phyloP scores from a whole-genome alignment of 2,329 filamentous ascomycete species.

The Colletotrichum falcatum region DNA sequence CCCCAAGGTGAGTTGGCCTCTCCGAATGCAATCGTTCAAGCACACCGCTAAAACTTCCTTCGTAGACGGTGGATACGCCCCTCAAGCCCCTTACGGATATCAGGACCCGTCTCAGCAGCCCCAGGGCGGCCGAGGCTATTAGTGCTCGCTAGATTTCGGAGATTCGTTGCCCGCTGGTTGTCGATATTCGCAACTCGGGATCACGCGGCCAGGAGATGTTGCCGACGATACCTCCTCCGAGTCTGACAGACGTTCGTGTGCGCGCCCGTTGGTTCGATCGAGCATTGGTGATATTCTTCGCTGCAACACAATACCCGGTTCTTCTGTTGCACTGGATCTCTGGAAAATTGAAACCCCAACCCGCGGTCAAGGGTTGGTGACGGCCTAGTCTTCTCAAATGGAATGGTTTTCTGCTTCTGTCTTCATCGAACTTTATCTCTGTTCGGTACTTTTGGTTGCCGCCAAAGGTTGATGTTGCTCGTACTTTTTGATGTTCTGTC shows the following conservation, averaged over 20 bases:
- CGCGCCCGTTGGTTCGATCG: conserved; percentile 44
- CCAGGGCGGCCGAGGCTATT: conserved; percentile 56
- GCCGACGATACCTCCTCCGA: conserved; percentile 41
- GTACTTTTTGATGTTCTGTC: conserved; percentile 25
- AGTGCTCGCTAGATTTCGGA: conserved; percentile 43
- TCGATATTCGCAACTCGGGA: conserved; percentile 34
- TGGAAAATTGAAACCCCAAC: conserved; percentile 41
- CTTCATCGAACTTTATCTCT: conserved; percentile 35
- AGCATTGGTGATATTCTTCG: conserved; percentile 42
- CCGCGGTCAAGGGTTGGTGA: conserved; percentile 40
- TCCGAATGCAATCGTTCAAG: background rate
- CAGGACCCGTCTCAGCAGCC: conserved; percentile 56
- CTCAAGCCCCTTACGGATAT: conserved; percentile 56
- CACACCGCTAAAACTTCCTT: conserved; percentile 1
- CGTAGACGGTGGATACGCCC: conserved; percentile 29
- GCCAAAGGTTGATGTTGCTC: conserved; percentile 5
- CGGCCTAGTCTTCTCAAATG: conserved; percentile 40
- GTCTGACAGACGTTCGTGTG: conserved; percentile 41
- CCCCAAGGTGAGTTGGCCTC: conserved; percentile 53
- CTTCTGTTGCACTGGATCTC: conserved; percentile 43
- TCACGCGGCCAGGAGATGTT: conserved; percentile 36
- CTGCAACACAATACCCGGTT: conserved; percentile 43
- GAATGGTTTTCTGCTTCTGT: conserved; percentile 40
- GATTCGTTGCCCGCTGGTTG: conserved; percentile 40
- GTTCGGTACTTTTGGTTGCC: background rate